Base-by-base conservation (phyloP, 139 green algal species). In the Chlamydomonas schloesseri region DNA sequence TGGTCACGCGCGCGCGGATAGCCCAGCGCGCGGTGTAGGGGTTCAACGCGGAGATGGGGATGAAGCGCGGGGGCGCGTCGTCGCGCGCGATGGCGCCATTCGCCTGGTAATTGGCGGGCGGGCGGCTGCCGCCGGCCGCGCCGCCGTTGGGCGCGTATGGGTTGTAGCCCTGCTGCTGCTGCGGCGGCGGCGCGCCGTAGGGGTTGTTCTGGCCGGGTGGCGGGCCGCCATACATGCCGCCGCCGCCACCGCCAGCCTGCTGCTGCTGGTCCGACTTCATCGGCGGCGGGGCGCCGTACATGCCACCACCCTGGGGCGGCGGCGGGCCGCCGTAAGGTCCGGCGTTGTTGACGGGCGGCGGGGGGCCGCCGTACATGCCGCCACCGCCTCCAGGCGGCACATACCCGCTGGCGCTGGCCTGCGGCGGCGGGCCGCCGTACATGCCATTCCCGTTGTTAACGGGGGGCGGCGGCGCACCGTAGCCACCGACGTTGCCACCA, bases 11-110 rank as follows among this genome's bases (percentile, higher is more conserved):
- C 28, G 90, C 97, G 84, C 98, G 97, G 91, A 99, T 98, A 29
- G 97, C 98, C 98, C 98, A 99, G 26, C 96, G 89, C 28, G 94
- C 96, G 58, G 96, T 92, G 90, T 99, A 99, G 60, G 96, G 96
- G 91, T 98, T 99, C 24, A 99, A 91, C 1, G 85, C 81, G 28
- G 73, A 92, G 92, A 99, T 99, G 60, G 96, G 95, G 55, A 96
- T 89, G 84, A 99, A 96, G 42, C 90, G 73, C 6, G 89, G 73
- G 0, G 94, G 89, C 9, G 92, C 95, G 34, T 94, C 89, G 70
- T 96, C 90, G 50, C 91, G 83, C 0, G 87, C 88, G 20, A 93
- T 85, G 6, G 92, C 84, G 28, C 87, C 90, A 20, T 78, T 46
- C n/a, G 60, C 73, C 24, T 81, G 73, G 81, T 92, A 93, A 42